These are phyloP conservation scores for Arthrobotrys sphaeroides DNA, from an alignment of 2,329 filamentous ascomycete genomes.

Conservation along the genomic window DNA sequence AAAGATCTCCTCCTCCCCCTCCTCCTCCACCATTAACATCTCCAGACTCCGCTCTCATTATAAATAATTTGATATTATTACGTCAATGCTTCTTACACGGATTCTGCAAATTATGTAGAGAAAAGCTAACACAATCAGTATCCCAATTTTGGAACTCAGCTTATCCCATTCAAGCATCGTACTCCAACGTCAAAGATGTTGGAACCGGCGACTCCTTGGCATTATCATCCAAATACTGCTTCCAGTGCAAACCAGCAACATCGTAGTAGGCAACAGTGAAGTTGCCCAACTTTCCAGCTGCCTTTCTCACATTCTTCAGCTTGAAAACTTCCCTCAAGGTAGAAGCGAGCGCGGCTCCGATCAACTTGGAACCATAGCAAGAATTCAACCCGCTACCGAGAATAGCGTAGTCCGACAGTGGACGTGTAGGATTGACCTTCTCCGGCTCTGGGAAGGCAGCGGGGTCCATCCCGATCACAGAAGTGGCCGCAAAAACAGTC, in stretches of 20 bases:
- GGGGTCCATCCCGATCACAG: conserved; percentile 63
- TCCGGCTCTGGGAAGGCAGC: conserved; percentile 62
- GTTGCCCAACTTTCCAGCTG: conserved; percentile 60
- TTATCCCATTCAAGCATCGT: conserved; percentile 8
- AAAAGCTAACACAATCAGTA: neutral
- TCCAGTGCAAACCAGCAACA: conserved; percentile 65
- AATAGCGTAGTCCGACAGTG: conserved; percentile 61
- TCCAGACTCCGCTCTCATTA: neutral
- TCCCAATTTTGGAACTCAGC: neutral
- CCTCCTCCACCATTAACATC: neutral
- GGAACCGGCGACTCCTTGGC: conserved; percentile 64
- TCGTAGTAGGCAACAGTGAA: conserved; percentile 64
- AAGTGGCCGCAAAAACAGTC: conserved; percentile 63
- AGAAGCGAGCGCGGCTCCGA: conserved; percentile 61
- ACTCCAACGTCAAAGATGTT: conserved; percentile 62
- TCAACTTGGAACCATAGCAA: conserved; percentile 62
- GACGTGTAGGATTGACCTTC: conserved; percentile 62
- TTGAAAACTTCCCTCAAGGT: conserved; percentile 64
- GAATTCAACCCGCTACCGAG: conserved; percentile 62
- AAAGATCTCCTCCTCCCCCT: neutral
- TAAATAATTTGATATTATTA: neutral
- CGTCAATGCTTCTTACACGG: neutral
- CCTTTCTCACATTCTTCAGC: conserved; percentile 63
- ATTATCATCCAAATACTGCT: conserved; percentile 65
- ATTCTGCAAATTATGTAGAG: neutral